Evolutionary conservation across 805 yeast genomes (phyloP).

Genomic region (Torulaspora gathmanii): DNA sequence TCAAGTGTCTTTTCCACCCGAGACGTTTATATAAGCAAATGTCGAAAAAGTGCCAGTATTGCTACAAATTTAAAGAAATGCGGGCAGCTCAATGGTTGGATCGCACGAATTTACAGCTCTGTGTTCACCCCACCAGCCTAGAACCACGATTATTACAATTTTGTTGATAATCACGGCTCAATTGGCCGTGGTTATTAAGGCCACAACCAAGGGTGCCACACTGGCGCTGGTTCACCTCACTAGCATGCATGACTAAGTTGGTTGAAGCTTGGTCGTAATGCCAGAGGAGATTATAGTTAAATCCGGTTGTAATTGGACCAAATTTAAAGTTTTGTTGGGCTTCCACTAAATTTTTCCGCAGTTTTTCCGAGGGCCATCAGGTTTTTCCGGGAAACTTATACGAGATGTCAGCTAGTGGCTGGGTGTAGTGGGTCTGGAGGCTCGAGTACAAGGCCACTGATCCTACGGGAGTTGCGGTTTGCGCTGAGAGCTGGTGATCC

Average conservation of each 20-base stretch:
- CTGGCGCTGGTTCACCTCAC: neutral
- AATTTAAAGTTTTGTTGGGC: neutral
- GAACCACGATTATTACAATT: too few species aligned
- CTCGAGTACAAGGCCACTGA: conserved; percentile 6
- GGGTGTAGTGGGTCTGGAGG: neutral
- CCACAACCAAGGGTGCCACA: neutral
- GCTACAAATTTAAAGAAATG: neutral
- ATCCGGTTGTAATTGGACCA: neutral
- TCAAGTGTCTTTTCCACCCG: neutral
- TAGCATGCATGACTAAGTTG: too few species aligned
- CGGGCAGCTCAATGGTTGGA: too few species aligned
- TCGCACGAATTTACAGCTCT: too few species aligned
- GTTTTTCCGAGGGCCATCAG: too few species aligned
- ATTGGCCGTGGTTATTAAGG: neutral
- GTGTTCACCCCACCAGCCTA: too few species aligned
- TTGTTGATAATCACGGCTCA: neutral
- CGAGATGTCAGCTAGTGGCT: neutral
- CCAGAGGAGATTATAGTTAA: neutral
- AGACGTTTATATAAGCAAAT: conserved; percentile 3
- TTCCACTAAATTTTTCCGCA: conserved; percentile 2
- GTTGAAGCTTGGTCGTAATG: neutral
- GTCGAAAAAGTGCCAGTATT: neutral
- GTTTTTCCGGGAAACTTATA: neutral
- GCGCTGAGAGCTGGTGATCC: conserved; percentile 1
- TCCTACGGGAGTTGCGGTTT: conserved; percentile 3